phyloP scores from a whole-genome alignment of 164 flowering plant genomes.

The Kingdonia uniflora region DNA sequence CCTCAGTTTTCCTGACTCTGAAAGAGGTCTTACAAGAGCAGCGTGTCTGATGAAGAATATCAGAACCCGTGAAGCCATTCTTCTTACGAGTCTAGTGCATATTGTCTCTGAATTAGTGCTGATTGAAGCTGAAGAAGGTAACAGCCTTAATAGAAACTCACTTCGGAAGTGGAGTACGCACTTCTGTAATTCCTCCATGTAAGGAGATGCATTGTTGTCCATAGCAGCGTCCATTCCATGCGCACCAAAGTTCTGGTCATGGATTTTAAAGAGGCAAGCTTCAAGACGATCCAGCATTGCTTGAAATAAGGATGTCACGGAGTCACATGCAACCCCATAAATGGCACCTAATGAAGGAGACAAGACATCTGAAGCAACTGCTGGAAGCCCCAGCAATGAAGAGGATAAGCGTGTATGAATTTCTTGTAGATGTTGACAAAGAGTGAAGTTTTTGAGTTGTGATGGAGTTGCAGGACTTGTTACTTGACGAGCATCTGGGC shows the following conservation, averaged over 20 bases:
- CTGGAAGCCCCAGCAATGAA: constrained; percentile 44
- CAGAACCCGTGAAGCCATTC: constrained; percentile 80
- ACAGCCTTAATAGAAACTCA: constrained; percentile 65
- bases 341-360: constrained; percentile 71
- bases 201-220: constrained; percentile 73
- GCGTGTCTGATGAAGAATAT: constrained; percentile 83
- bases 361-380: constrained; percentile 61
- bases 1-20: constrained; percentile 88
- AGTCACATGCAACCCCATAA: constrained; percentile 81
- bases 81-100: constrained; percentile 65
- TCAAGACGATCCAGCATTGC: constrained; percentile 89
- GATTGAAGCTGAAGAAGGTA: constrained; percentile 42
- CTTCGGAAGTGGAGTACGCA: constrained; percentile 64
- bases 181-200: constrained; percentile 95
- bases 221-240: constrained; percentile 73
- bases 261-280: constrained; percentile 79
- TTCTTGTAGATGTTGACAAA: constrained; percentile 92
- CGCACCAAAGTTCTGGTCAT: constrained; percentile 71
- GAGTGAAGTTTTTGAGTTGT: constrained; percentile 71
- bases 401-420: constrained; percentile 62
- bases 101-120: constrained; percentile 52
- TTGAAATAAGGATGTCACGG: constrained; percentile 79
- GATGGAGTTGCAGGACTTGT: constrained; percentile 73
- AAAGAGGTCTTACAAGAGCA: constrained; percentile 88
- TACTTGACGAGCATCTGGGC: constrained; percentile 92